A percentile compares a stretch with the other conserved stretches of the same genome.
phyloP scores from a whole-genome alignment of 2,329 filamentous ascomycete genomes.

The Penicillium sclerotigenum region DNA sequence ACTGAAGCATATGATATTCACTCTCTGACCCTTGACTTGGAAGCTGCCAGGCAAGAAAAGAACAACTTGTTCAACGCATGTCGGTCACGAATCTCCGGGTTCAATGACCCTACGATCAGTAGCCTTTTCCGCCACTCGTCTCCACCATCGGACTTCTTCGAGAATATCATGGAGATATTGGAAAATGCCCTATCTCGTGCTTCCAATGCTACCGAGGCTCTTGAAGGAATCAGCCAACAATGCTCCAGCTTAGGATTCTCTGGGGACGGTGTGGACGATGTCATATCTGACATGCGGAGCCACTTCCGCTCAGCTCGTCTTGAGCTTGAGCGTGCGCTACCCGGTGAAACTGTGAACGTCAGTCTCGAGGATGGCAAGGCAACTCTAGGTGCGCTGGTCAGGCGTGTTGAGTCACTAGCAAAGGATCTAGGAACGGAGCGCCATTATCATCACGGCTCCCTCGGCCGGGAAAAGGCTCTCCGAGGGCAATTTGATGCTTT shows the following conservation, averaged over 20 bases:
- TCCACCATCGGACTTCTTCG: constrained; percentile 40
- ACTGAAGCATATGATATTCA: constrained; percentile 26
- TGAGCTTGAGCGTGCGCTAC: constrained; percentile 43
- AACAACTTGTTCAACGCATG: constrained; percentile 40
- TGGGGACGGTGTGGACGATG: constrained; percentile 28
- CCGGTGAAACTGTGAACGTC: constrained; percentile 43
- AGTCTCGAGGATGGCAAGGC: constrained; percentile 39
- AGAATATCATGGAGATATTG: constrained; percentile 37
- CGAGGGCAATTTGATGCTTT: constrained; percentile 46
- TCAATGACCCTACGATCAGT: constrained; percentile 22
- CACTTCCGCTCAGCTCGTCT: constrained; percentile 45
- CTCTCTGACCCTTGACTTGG: constrained; percentile 37
- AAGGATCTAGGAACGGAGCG: constrained; percentile 35
- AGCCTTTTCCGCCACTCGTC: constrained; percentile 27
- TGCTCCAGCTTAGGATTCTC: constrained; percentile 42
- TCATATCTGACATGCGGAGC: constrained; percentile 37
- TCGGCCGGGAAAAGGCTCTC: constrained; percentile 41
- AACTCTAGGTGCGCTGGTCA: constrained; percentile 41
- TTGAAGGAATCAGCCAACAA: constrained; percentile 37
- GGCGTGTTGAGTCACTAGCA: constrained; percentile 37
- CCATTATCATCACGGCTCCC: constrained; percentile 31
- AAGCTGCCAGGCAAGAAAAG: constrained; percentile 41
- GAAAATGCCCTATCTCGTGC: constrained; percentile 37
- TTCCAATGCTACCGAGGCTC: constrained; percentile 37
- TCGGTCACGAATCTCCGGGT: constrained; percentile 28